Evolutionary conservation across 495 filamentous ascomycete species (phyloP).

Genomic region (Neurospora cerealis): DNA sequence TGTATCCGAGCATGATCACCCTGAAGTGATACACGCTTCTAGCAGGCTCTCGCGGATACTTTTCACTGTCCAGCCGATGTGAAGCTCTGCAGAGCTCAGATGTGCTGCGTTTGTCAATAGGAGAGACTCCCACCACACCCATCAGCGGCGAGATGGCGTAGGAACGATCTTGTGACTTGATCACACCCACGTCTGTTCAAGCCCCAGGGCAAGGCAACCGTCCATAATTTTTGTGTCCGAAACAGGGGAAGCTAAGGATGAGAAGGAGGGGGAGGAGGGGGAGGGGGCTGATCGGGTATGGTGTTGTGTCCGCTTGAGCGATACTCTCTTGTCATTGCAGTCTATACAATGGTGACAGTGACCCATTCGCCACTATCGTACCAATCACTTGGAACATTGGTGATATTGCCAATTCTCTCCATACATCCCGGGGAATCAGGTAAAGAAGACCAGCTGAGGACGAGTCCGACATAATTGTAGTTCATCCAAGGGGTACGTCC

Average conservation of each 20-base stretch:
- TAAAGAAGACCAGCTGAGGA: not conserved
- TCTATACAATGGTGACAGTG: not conserved
- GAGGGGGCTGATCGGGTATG: conserved; percentile 53
- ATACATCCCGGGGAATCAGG: not conserved
- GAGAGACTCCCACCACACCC: not conserved
- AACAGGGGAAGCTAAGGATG: not conserved
- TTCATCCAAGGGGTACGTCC: not conserved
- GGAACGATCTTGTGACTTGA: not conserved
- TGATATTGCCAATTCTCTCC: not conserved
- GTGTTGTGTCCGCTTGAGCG: conserved; percentile 28
- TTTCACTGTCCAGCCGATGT: not conserved
- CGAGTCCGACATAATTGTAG: not conserved
- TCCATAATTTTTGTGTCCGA: not conserved
- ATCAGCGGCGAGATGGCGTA: not conserved
- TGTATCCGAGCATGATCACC: not conserved
- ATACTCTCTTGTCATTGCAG: not conserved
- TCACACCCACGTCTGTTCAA: not conserved
- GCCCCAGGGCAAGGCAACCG: not conserved
- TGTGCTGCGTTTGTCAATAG: not conserved
- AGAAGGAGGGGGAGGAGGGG: no score
- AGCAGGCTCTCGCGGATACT: not conserved
- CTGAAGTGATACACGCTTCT: not conserved
- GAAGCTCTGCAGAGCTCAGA: not conserved
- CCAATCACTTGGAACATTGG: not conserved
- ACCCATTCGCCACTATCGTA: not conserved